A percentile compares a stretch with the other conserved stretches of the same genome.
These are phyloP conservation scores for Eimeria zaria DNA, from an alignment of 169 alveolate species.

Conservation along the genomic window DNA sequence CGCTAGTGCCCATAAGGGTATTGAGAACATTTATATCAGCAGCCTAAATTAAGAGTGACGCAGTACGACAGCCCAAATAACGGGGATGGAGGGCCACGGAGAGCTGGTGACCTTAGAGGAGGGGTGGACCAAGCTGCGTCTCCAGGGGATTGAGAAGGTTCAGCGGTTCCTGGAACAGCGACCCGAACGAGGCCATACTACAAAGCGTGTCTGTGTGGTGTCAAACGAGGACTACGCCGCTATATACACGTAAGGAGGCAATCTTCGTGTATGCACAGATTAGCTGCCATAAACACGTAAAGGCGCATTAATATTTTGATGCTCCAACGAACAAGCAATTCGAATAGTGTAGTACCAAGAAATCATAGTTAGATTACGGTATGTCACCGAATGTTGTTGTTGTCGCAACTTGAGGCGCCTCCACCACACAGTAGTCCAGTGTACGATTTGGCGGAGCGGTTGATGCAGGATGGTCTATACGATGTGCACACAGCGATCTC, in stretches of 20 bases:
- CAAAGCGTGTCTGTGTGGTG: conserved; percentile 66
- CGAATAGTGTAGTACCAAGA: not conserved
- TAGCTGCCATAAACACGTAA: not conserved
- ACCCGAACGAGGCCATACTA: conserved; percentile 61
- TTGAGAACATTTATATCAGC: not conserved
- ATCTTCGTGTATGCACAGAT: not conserved
- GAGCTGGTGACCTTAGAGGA: conserved; percentile 79
- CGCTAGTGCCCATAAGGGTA: not conserved
- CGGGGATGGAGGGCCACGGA: conserved; percentile 57
- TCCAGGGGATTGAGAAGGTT: conserved; percentile 81
- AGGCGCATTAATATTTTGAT: not conserved
- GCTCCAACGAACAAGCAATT: not conserved
- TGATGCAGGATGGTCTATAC: conserved; percentile 88
- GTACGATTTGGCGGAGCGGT: not conserved
- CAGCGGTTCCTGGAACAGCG: conserved; percentile 77
- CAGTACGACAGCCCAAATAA: not conserved
- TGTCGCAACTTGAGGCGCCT: not conserved
- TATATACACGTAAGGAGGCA: conserved; percentile 67
- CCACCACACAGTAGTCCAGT: not conserved
- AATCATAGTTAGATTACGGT: not conserved
- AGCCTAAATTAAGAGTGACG: not conserved
- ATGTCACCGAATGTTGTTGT: not conserved
- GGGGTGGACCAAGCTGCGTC: conserved; percentile 75
- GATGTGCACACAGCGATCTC: conserved; percentile 90
- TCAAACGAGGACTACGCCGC: conserved; percentile 73